These are phyloP conservation scores for Panaeolus papilionaceus DNA, from an alignment of 768 basidiomycete species.

Conservation along the genomic window DNA sequence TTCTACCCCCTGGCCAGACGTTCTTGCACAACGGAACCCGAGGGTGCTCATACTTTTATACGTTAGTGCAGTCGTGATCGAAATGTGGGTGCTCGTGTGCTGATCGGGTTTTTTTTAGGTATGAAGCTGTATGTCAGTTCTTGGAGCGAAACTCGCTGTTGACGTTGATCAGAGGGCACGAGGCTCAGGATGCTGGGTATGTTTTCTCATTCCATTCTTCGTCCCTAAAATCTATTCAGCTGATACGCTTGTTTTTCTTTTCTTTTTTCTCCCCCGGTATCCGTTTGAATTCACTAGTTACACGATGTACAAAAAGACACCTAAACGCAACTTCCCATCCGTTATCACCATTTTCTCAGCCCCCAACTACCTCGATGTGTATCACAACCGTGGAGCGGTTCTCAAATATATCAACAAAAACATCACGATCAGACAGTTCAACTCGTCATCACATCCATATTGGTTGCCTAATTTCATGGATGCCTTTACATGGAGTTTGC, in stretches of 20 bases:
- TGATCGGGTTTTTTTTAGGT: slow-evolving; percentile 42
- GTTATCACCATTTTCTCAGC: slow-evolving; percentile 99
- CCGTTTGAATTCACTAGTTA: slow-evolving; percentile 50
- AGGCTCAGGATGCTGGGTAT: slow-evolving; percentile 96
- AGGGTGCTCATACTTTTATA: slow-evolving; percentile 93
- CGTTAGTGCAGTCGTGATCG: slow-evolving; percentile 56
- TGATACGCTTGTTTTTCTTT: neutral
- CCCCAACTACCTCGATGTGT: slow-evolving; percentile 95
- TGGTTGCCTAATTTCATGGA: slow-evolving; percentile 99
- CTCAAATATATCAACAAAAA: slow-evolving; percentile 97
- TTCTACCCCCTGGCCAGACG: slow-evolving; percentile 60
- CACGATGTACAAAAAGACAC: slow-evolving; percentile 95
- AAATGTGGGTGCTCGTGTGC: slow-evolving; percentile 1
- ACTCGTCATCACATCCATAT: slow-evolving; percentile 83
- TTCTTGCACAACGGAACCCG: slow-evolving; percentile 85
- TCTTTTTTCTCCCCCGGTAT: neutral
- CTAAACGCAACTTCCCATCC: slow-evolving; percentile 92
- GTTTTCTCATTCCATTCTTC: slow-evolving; percentile 27
- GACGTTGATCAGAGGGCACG: slow-evolving; percentile 95
- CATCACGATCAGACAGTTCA: slow-evolving; percentile 93
- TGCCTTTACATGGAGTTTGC: slow-evolving; percentile 97
- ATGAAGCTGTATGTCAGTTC: slow-evolving; percentile 91
- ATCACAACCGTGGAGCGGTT: slow-evolving; percentile 96
- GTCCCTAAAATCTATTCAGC: slow-evolving; percentile 6
- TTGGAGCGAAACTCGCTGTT: slow-evolving; percentile 89